Evolutionary conservation across 805 yeast genomes (phyloP).

Genomic region (Ogataea pignaliae): DNA sequence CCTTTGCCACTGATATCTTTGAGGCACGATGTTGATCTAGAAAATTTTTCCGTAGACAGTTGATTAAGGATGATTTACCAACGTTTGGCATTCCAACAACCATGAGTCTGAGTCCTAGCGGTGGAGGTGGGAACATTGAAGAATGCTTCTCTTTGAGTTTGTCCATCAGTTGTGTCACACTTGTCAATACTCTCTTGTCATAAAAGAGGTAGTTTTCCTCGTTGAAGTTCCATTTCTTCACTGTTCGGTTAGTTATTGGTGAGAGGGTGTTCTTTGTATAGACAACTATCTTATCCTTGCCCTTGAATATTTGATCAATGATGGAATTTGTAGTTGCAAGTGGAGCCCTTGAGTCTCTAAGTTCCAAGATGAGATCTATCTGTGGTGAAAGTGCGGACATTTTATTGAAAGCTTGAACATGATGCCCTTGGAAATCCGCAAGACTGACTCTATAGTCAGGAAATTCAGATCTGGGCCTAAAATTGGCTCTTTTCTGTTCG

Average conservation of each 20-base stretch:
- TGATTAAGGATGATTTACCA: conserved; percentile 89
- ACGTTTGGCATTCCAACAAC: conserved; percentile 96
- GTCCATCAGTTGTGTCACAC: conserved; percentile 48
- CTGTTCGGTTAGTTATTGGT: conserved; percentile 29
- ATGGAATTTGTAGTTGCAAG: conserved; percentile 74
- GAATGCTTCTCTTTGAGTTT: conserved; percentile 42
- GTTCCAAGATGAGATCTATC: conserved; percentile 75
- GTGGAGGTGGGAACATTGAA: conserved; percentile 63
- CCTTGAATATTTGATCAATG: conserved; percentile 61
- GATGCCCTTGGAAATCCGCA: conserved; percentile 90
- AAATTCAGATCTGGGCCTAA: conserved; percentile 66
- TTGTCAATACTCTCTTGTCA: conserved; percentile 50
- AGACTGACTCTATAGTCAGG: conserved; percentile 67
- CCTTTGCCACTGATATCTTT: conserved; percentile 64
- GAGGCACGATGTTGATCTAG: conserved; percentile 18
- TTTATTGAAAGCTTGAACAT: conserved; percentile 66
- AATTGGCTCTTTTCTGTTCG: conserved; percentile 20
- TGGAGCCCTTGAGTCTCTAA: conserved; percentile 90
- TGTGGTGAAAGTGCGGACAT: conserved; percentile 72
- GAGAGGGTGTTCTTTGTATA: conserved; percentile 76
- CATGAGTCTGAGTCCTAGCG: conserved; percentile 72
- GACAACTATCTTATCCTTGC: conserved; percentile 54
- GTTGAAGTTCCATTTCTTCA: conserved; percentile 30
- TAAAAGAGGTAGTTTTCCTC: conserved; percentile 31
- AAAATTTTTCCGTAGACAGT: conserved; percentile 51